phyloP scores from a whole-genome alignment of 2,329 filamentous ascomycete genomes.

The Falciphora oryzae region DNA sequence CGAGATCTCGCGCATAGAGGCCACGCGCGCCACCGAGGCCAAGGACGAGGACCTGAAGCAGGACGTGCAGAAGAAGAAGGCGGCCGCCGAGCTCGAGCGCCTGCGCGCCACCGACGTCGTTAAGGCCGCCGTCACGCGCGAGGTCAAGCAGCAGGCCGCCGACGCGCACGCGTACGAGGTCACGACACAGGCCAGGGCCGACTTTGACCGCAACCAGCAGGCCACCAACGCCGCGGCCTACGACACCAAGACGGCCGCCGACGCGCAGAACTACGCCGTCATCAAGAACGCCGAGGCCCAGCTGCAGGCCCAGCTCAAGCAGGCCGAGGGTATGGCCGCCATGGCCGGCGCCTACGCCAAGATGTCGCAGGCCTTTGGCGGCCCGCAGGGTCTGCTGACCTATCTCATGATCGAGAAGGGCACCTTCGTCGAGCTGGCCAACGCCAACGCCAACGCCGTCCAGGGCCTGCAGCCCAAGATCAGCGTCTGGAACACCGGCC shows the following conservation, averaged over 20 bases:
- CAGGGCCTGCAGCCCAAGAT: conserved; percentile 81
- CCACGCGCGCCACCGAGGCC: conserved; percentile 65
- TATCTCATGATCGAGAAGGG: conserved; percentile 85
- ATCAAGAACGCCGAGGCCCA: conserved; percentile 47
- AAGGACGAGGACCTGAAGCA: conserved; percentile 76
- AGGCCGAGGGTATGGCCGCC: conserved; percentile 70
- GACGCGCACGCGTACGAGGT: conserved; percentile 61
- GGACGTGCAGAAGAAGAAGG: conserved; percentile 71
- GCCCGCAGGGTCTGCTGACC: conserved; percentile 70
- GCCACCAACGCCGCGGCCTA: conserved; percentile 41
- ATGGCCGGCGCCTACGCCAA: conserved; percentile 77
- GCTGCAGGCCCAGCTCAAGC: conserved; percentile 54
- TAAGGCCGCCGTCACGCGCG: conserved; percentile 64
- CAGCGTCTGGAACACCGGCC: conserved; percentile 80
- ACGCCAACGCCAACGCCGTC: conserved; percentile 71
- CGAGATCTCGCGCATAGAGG: conserved; percentile 69
- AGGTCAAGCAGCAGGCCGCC: conserved; percentile 63
- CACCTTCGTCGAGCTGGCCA: conserved; percentile 70
- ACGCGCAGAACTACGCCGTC: conserved; percentile 31
- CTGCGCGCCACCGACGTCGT: conserved; percentile 73
- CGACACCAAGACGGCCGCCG: conserved; percentile 41
- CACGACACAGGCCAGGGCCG: conserved; percentile 46
- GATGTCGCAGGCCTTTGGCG: conserved; percentile 67
- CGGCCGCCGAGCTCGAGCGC: conserved; percentile 73
- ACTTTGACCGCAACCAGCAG: conserved; percentile 42